Base-by-base conservation (phyloP, 1,139 yeast species). In the Yamadazyma pseudoaaseri region DNA sequence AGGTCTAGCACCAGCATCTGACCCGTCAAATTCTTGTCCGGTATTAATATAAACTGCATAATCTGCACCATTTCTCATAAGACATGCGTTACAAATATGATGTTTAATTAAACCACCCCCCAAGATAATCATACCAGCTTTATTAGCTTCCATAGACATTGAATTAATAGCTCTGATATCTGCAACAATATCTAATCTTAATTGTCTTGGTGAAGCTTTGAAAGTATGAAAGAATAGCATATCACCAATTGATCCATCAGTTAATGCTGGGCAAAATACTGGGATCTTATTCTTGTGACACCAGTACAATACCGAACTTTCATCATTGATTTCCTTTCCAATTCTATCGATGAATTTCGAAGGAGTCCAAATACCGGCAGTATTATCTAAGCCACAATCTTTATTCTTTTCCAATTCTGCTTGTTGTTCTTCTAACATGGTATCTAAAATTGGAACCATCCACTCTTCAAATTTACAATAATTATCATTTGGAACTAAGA, bases 31-130 rank as follows among this genome's bases (percentile, higher is more conserved):
- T 59, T 92, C 99, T 65, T 92, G 98, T 27, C 97, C 98, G 10
- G 99, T 92, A 62, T 94, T 94, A 58, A 92, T 90, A 62, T 79
- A 92, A 13, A 92, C 97, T 3, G 98, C 97, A 55, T 81, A 87
- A 58, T 92, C 99, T 15, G 99, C 98, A 49, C 99, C 99, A 52
- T 92, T 94, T 70, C 99, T 82, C 99, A 92, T 92, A 51, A 92
- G 72, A 60, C 97, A 90, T 5, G 99, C 98, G 57, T 92, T 92
- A 54, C 96, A 90, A 48, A 92, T 92, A 57, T 92, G 99, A 59
- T 92, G 99, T 66, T 92, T 92, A 52, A 92, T 79, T 41, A 92
- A 68, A 26, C 99, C 99, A 52, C 98, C 98, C 35, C 99, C 99
- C 35, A 92, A 74, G 43, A 92, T 83, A 38, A 92, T 69, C 97